Evolutionary conservation across 345 rosid species (phyloP).

Genomic region (Bruguiera parviflora): DNA sequence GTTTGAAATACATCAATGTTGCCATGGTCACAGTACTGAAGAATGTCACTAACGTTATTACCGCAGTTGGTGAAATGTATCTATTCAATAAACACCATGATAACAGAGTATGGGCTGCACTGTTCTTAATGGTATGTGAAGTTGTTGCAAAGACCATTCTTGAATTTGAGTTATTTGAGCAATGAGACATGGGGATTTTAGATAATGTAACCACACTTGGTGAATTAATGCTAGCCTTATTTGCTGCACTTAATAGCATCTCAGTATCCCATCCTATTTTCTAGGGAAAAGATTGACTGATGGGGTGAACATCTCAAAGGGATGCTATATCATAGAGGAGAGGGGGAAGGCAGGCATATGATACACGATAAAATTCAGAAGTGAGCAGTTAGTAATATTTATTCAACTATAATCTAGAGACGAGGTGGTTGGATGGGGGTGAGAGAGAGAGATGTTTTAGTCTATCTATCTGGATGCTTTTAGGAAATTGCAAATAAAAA

Average conservation of each 20-base stretch:
- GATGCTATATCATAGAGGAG: neutral
- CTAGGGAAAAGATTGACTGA: too few species aligned
- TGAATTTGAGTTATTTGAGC: neutral
- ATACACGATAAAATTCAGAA: too few species aligned
- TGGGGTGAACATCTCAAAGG: neutral
- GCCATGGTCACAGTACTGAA: constrained; percentile 98
- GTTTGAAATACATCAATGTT: constrained; percentile 93
- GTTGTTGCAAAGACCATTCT: constrained; percentile 3
- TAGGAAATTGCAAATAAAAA: too few species aligned
- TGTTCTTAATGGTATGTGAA: constrained; percentile 83
- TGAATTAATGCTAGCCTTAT: neutral
- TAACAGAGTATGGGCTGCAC: constrained; percentile 91
- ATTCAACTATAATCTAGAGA: too few species aligned
- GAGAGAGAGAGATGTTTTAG: too few species aligned
- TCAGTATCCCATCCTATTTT: neutral
- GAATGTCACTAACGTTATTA: constrained; percentile 95
- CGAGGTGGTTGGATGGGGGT: neutral
- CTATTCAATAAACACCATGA: constrained; percentile 86
- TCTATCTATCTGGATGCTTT: too few species aligned
- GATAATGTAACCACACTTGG: constrained; percentile 2
- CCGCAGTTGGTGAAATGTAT: constrained; percentile 98
- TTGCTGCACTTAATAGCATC: neutral
- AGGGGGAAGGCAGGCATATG: neutral
- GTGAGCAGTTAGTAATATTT: too few species aligned
- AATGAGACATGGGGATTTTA: neutral